Conservation (phyloP, 2,329 filamentous ascomycete genomes). For the Fusarium liriodendri region DNA sequence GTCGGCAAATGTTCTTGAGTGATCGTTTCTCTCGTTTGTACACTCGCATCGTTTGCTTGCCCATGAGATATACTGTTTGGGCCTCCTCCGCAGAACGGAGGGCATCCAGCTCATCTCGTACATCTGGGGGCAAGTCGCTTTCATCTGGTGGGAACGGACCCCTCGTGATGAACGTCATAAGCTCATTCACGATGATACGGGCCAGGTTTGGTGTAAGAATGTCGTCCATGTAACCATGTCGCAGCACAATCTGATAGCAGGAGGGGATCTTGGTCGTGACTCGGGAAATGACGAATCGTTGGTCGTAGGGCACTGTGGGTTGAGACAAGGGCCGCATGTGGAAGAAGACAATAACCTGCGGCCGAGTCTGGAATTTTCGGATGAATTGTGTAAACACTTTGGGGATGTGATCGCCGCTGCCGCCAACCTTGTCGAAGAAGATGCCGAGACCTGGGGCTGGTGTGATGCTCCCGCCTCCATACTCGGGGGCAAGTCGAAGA, state of each 20-base stretch:
- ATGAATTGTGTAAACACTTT: constrained; percentile 75
- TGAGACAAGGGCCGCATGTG: constrained; percentile 73
- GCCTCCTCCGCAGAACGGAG: constrained; percentile 57
- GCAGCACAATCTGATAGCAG: constrained; percentile 75
- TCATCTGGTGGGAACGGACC: constrained; percentile 42
- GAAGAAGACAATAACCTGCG: constrained; percentile 79
- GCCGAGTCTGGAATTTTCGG: constrained; percentile 74
- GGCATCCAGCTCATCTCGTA: constrained; percentile 54
- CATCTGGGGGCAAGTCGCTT: constrained; percentile 39
- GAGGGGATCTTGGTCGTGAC: constrained; percentile 62
- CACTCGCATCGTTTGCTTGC: constrained; percentile 69
- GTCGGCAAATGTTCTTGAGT: constrained; percentile 51
- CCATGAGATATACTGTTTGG: constrained; percentile 67
- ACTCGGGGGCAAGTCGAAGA: constrained; percentile 49
- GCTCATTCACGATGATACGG: constrained; percentile 66
- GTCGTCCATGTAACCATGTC: constrained; percentile 80
- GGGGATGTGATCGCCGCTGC: constrained; percentile 63
- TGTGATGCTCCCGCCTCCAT: constrained; percentile 56
- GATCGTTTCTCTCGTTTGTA: constrained; percentile 55
- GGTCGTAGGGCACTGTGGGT: constrained; percentile 63
- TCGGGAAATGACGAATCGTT: constrained; percentile 60
- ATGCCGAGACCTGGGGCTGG: constrained; percentile 71
- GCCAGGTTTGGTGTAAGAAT: constrained; percentile 74
- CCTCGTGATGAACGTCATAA: constrained; percentile 64
- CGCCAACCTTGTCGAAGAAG: constrained; percentile 82